A percentile compares a stretch with the other conserved stretches of the same genome.
Conservation (phyloP, 352 stramenopile genomes). For the Phytophthora brassicae region DNA sequence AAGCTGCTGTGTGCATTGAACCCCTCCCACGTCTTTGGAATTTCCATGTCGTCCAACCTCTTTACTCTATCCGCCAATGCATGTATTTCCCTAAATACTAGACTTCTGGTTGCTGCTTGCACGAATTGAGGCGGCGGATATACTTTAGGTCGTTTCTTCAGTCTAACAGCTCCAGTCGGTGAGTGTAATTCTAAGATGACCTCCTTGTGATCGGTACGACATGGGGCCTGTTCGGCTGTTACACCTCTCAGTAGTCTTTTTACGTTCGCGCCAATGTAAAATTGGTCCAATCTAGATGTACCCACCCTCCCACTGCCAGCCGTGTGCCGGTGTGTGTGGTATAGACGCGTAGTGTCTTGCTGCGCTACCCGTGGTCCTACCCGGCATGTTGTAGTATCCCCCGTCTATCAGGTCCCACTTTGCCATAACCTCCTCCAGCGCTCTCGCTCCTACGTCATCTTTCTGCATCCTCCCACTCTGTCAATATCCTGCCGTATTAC, state of each 20-base stretch:
- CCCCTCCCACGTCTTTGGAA: not conserved
- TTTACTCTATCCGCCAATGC: not conserved
- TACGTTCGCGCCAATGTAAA: not conserved
- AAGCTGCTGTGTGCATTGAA: too few species aligned
- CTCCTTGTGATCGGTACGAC: not conserved
- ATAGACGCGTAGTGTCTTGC: not conserved
- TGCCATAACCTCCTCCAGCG: too few species aligned
- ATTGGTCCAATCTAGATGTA: not conserved
- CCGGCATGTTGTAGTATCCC: not conserved
- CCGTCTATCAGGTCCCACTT: not conserved
- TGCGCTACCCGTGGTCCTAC: not conserved
- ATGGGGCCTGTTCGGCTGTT: not conserved
- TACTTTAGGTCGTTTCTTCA: not conserved
- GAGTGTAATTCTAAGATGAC: not conserved
- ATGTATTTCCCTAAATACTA: not conserved
- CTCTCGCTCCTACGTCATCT: too few species aligned
- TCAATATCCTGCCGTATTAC: too few species aligned
- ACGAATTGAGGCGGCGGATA: slow-evolving; percentile 1
- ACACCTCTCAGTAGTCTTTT: not conserved
- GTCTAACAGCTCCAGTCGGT: not conserved
- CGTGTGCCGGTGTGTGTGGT: not conserved
- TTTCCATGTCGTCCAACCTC: too few species aligned
- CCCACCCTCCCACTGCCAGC: not conserved
- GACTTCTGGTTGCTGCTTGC: not conserved
- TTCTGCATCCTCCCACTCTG: too few species aligned